Base-by-base conservation (phyloP, 768 basidiomycete genomes). In the Leucogyrophana mollusca region DNA sequence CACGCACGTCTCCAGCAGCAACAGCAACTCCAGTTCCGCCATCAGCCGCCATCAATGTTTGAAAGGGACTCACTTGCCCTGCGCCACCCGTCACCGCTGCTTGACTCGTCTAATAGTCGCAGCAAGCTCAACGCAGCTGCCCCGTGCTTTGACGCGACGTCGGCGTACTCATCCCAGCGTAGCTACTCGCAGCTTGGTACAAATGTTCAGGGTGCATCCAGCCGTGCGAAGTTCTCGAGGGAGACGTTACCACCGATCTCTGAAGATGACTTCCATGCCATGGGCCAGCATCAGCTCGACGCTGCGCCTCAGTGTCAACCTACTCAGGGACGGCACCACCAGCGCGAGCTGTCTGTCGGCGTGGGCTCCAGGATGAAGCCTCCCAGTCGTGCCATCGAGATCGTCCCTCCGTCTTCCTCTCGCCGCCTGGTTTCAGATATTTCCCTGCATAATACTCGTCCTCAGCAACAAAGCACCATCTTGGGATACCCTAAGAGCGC, bases 191-290 rank as follows among this genome's bases (percentile, higher is more conserved):
- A 30, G 27, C 27, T 30, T 30, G 27, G 27, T 30, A 13, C 24
- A 17, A 36, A 33, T 16, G 18, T 10, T 25, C 39, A 21, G 22
- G 21, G 34, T 4, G 37, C 30, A n/a, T 10, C 32, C 6, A 27
- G 20, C 22, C 40, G 41, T 7, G 17, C 45, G 11, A 47, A 40
- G 17, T 34, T 54, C n/a, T 43, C 51, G n/a, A 54, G 51, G 8
- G 62, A 66, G 11, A 30, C 38, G 33, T 30, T 62, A 45, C 39
- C 58, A 46, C 40, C 56, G 34, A 64, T 71, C 39, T 68, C 67
- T 2, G 70, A 71, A 46, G 62, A 68, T 27, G 66, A 68, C 16
- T 67, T 72, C 47, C 67, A 68, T 41, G 53, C 63, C 10, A 54
- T 58, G 50, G 40, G 51, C 6, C 52, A 55, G 39, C 34, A 38